Conservation (phyloP, 2,329 filamentous ascomycete species). For the Aotearoamyces nothofagi region DNA sequence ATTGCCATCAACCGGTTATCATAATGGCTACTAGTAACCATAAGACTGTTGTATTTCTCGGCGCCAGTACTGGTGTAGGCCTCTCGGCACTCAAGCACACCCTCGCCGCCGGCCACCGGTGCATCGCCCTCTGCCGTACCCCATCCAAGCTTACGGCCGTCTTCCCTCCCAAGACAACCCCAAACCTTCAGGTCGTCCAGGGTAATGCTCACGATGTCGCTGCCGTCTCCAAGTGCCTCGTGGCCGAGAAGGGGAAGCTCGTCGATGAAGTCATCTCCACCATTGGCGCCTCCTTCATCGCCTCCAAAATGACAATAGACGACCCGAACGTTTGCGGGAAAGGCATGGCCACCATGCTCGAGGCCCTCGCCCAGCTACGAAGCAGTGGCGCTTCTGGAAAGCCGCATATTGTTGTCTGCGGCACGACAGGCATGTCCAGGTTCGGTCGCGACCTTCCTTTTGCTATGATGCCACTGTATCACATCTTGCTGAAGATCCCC, state of each 20-base stretch:
- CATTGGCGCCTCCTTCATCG: slow-evolving; percentile 26
- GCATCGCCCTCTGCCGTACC: slow-evolving; percentile 32
- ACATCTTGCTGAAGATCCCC: slow-evolving; percentile 23
- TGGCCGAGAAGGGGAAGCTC: slow-evolving; percentile 16
- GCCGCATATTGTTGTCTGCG: slow-evolving; percentile 25
- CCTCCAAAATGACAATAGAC: slow-evolving; percentile 21
- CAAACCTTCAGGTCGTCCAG: slow-evolving; percentile 26
- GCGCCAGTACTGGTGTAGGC: slow-evolving; percentile 34
- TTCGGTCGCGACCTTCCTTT: slow-evolving; percentile 27
- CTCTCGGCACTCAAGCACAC: slow-evolving; percentile 29
- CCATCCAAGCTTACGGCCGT: slow-evolving; percentile 30
- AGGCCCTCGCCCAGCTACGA: slow-evolving; percentile 11
- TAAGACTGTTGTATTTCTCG: slow-evolving; percentile 36
- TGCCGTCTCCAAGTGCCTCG: slow-evolving; percentile 23
- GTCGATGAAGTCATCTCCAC: slow-evolving; percentile 32
- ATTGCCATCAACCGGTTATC: too few species aligned
- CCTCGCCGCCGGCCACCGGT: slow-evolving; percentile 29
- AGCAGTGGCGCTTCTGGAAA: neutral
- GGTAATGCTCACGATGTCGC: slow-evolving; percentile 31
- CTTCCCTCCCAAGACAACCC: slow-evolving; percentile 8
- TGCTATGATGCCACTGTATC: slow-evolving; percentile 27
- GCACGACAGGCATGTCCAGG: slow-evolving; percentile 27
- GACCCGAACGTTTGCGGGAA: slow-evolving; percentile 32
- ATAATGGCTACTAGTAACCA: too few species aligned
- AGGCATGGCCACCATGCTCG: slow-evolving; percentile 27